Evolutionary conservation across 208 protist genomes (phyloP).

Genomic region (Cochliopodium minus): DNA sequence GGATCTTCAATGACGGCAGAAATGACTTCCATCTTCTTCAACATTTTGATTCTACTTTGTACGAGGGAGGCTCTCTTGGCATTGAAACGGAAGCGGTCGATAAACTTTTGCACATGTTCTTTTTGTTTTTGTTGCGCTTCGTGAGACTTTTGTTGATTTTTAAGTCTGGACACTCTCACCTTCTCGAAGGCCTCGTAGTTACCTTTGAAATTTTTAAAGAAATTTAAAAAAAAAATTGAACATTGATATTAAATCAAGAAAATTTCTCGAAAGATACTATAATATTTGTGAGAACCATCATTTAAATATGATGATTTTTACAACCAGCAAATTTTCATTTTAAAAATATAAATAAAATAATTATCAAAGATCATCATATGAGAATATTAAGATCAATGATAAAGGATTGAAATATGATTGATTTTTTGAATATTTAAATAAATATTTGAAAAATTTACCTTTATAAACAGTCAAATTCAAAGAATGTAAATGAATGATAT

Average conservation of each 20-base stretch:
- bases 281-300: too few relatives aligned
- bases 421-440: too few relatives aligned
- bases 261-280: too few relatives aligned
- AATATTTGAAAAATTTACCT: too few relatives aligned
- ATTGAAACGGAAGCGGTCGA: slow-evolving; percentile 69
- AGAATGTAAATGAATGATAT: slow-evolving; percentile 68
- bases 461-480: slow-evolving; percentile 60
- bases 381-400: too few relatives aligned
- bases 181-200: slow-evolving; percentile 78
- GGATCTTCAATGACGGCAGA: slow-evolving; percentile 59
- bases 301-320: too few relatives aligned
- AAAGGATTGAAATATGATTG: too few relatives aligned
- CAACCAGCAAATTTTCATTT: too few relatives aligned
- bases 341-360: too few relatives aligned
- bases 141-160: slow-evolving; percentile 58
- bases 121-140: slow-evolving; percentile 66
- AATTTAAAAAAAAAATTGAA: neutral
- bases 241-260: too few relatives aligned
- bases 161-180: slow-evolving; percentile 55
- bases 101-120: slow-evolving; percentile 61
- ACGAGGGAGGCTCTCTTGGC: slow-evolving; percentile 68
- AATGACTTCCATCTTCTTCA: slow-evolving; percentile 65
- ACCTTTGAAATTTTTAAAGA: slow-evolving; percentile 35
- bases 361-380: too few relatives aligned
- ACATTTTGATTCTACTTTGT: slow-evolving; percentile 74